These are phyloP conservation scores for Suhomyces bokatorum DNA, from an alignment of 1,139 yeast species.

Conservation along the genomic window DNA sequence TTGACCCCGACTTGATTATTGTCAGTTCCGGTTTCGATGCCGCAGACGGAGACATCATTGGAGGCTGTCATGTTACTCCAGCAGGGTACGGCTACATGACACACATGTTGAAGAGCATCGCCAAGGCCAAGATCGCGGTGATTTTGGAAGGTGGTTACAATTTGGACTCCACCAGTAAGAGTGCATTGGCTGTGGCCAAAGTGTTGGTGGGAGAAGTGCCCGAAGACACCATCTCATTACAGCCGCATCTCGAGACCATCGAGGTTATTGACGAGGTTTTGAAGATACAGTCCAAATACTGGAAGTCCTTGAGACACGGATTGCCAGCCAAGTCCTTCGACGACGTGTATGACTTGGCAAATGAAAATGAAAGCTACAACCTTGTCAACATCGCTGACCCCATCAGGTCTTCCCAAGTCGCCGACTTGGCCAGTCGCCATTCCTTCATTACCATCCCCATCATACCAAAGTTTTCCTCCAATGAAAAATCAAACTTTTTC, in stretches of 20 bases:
- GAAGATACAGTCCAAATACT: conserved; percentile 77
- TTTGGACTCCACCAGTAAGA: conserved; percentile 82
- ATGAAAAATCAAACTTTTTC: conserved; percentile 21
- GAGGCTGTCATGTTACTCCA: conserved; percentile 96
- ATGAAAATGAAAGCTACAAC: conserved; percentile 31
- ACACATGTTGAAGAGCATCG: conserved; percentile 81
- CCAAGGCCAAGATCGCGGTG: conserved; percentile 85
- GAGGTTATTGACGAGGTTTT: conserved; percentile 85
- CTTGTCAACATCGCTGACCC: conserved; percentile 63
- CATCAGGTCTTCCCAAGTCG: conserved; percentile 68
- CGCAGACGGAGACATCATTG: conserved; percentile 96
- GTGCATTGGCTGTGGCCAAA: conserved; percentile 91
- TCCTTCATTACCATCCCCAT: conserved; percentile 72
- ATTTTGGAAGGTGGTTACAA: conserved; percentile 97
- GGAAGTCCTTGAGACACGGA: conserved; percentile 86
- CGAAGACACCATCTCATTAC: conserved; percentile 58
- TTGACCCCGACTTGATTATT: conserved; percentile 88
- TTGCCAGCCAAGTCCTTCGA: conserved; percentile 40
- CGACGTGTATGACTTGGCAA: conserved; percentile 39
- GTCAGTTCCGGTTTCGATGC: conserved; percentile 98
- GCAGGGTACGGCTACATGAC: conserved; percentile 97
- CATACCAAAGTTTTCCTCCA: conserved; percentile 34
- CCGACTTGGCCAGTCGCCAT: conserved; percentile 52
- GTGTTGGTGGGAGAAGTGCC: conserved; percentile 95
- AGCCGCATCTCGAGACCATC: conserved; percentile 78